Evolutionary conservation across 345 rosid genomes (phyloP), one percentile per base, ranked within the genome.

Genomic region (Kandelia obovata): DNA sequence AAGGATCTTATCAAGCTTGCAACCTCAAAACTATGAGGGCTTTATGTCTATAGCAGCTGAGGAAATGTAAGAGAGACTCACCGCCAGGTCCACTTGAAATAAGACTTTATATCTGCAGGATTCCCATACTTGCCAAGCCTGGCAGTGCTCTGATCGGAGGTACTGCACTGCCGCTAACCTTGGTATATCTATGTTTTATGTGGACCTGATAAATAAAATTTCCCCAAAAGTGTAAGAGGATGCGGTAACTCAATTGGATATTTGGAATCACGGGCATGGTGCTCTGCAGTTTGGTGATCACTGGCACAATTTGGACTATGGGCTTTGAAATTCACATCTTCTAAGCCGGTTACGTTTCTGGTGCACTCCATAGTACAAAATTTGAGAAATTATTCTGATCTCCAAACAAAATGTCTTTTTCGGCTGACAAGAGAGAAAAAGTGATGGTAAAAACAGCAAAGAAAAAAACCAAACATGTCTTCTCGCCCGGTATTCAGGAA

Each of bases 1-100:
- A 93, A 87, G 73, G 97, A 93, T 75, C 84, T 93, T 53, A 89
- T 91, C 55, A 85, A 83, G 84, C 79, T 86, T 2, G 96, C 97
- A 13, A 81, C 85, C 66, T 91, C 97, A 63, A 93, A 86, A 74
- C 84, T 93, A 5, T 92, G 77, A 86, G 19, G 31, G n/a, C 58
- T 32, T 47, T 37, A 3, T 43, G 3, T 43, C 3, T 2, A 43
- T 43, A 13, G 16, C 16, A 43, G 17, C 49, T 13, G 19, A 43
- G 17, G 19, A 43, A 13, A 11, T 43, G 5, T 39, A 39, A 39
- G 49, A 43, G 47, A 43, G 17, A 3, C 49, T 43, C 49, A 3
- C 23, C 20, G 80, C 62, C 78, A 83, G 82, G 47, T 70, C 9
- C 66, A 73, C 71, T 85, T 80, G 43, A 51, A 58, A 15, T 79